phyloP scores from a whole-genome alignment of 2,329 filamentous ascomycete genomes.

The Trichoderma aggressivum region DNA sequence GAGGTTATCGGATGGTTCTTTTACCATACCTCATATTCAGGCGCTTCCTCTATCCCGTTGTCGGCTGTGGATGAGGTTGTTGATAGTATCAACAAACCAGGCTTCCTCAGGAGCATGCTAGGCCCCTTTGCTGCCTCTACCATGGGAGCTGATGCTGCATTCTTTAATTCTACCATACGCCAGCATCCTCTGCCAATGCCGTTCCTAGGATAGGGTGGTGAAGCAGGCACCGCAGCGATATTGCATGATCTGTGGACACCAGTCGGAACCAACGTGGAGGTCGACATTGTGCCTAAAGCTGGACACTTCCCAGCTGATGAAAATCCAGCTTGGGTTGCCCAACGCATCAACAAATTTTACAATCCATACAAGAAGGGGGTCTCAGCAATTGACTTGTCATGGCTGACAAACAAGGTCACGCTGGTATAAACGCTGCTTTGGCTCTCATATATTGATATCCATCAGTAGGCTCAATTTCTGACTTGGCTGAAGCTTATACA shows the following conservation, averaged over 20 bases:
- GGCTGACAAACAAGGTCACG: neutral
- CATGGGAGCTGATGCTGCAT: neutral
- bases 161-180: neutral
- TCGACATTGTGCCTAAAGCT: neutral
- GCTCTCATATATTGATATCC: neutral
- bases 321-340: neutral
- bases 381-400: neutral
- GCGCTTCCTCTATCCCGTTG: too few relatives aligned
- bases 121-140: neutral
- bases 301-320: neutral
- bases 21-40: too few relatives aligned
- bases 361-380: neutral
- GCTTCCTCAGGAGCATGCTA: neutral
- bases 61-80: too few relatives aligned
- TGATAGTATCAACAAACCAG: neutral
- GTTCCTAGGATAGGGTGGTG: neutral
- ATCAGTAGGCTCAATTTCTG: neutral
- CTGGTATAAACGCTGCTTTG: neutral
- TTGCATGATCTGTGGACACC: neutral
- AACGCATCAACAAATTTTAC: neutral
- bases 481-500: neutral
- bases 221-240: neutral
- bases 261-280: neutral
- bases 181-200: neutral
- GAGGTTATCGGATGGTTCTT: too few relatives aligned